Base-by-base conservation (phyloP, 768 basidiomycete genomes). In the Phylloporus sp. region DNA sequence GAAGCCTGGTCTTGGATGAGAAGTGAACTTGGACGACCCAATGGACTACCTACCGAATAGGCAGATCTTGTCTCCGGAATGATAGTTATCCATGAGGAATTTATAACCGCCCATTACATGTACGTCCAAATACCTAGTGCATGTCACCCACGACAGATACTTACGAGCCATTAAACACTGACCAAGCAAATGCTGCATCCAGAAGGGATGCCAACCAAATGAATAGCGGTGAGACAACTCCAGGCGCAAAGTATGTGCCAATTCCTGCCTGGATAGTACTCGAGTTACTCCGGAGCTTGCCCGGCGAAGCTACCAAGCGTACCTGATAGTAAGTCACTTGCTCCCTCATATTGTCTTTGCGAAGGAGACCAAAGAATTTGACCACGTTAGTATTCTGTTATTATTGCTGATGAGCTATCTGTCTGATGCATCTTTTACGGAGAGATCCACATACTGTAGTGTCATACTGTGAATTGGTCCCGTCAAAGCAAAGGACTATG, bases 1-100 rank as follows among this genome's bases (percentile, higher is more conserved):
- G 62, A 92, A 94, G 0, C 91, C 88, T 84, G 23, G 11, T 28
- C 39, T 7, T 3, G 26, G 23, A 36, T 72, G 6, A 72, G 52
- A 23, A 20, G 5, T 10, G 23, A 62, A 7, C 27, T 2, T 16
- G 5, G 20, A 22, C 2, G 6, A 38, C 20, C 27, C 31, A 9
- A 7, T 9, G 31, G 34, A 32, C 18, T 6, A 31, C 59, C 72
- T 23, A 83, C 85, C 87, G 51, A 89, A 88, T 20, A 90, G 66
- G 60, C 83, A 88, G 28, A 91, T 79, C 64, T 77, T 87, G 63
- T 89, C 88, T 1, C 88, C 90, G 0, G 69, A 59, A n/a, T 71
- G 73, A 62, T 85, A 89, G 59, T 86, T 90, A 54, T 85, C 76
- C 89, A 91, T 90, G 47, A 91, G 69, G 65, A 84, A 91, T 54